Conservation (phyloP, 768 basidiomycete species). For the Aureoboletus auriporus region DNA sequence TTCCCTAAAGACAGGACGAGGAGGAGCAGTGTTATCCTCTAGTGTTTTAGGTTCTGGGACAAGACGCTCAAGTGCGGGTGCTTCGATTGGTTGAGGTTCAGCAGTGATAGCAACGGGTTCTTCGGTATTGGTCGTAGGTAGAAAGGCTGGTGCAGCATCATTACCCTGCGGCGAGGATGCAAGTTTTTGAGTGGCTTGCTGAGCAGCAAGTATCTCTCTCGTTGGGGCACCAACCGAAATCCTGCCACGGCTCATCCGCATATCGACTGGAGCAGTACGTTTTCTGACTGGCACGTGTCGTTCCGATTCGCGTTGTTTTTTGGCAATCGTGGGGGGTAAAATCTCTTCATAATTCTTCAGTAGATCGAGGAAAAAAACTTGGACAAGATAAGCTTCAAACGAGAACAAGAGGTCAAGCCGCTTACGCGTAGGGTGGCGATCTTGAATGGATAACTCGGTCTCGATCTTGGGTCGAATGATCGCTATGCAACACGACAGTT, state of each 20-base stretch:
- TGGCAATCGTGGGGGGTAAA: constrained; percentile 76
- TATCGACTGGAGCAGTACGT: constrained; percentile 83
- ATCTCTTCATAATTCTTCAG: constrained; percentile 69
- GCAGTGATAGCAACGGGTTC: constrained; percentile 10
- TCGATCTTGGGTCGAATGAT: constrained; percentile 81
- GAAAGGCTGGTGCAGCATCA: constrained; percentile 10
- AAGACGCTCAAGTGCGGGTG: neutral
- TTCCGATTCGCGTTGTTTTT: constrained; percentile 85
- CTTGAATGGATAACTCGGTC: constrained; percentile 83
- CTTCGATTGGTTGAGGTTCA: constrained; percentile 15
- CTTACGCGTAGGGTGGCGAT: constrained; percentile 79
- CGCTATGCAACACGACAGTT: constrained; percentile 38
- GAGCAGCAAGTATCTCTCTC: constrained; percentile 66
- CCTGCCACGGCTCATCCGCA: constrained; percentile 77
- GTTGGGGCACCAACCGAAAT: constrained; percentile 71
- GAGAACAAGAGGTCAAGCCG: constrained; percentile 1
- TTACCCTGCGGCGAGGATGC: constrained; percentile 30
- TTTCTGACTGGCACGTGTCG: constrained; percentile 80
- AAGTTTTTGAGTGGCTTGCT: constrained; percentile 58
- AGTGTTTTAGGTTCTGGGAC: constrained; percentile 1
- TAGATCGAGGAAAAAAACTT: constrained; percentile 84
- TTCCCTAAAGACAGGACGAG: constrained; percentile 55
- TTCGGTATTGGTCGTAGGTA: constrained; percentile 14
- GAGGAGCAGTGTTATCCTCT: constrained; percentile 18
- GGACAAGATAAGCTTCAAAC: neutral